These are phyloP conservation scores for Lathyrus sativus DNA, from an alignment of 306 rosid species.

Conservation along the genomic window DNA sequence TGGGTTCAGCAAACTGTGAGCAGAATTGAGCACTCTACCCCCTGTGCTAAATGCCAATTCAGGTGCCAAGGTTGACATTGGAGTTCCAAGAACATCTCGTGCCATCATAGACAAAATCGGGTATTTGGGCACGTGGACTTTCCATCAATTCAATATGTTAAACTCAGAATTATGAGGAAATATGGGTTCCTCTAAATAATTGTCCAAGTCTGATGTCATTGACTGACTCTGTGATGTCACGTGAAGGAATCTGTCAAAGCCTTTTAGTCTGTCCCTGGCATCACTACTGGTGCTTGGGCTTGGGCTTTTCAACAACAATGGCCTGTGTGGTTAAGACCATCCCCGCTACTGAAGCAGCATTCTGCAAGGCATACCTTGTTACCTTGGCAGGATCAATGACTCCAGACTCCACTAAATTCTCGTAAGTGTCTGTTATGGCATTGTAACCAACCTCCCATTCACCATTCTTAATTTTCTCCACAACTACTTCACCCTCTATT, in stretches of 20 bases:
- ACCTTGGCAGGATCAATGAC: too few relatives aligned
- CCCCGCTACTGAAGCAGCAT: too few relatives aligned
- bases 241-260: slow-evolving; percentile 90
- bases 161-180: slow-evolving; percentile 88
- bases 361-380: too few relatives aligned
- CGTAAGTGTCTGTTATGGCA: too few relatives aligned
- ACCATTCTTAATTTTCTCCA: too few relatives aligned
- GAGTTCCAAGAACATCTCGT: slow-evolving; percentile 90
- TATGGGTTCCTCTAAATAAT: slow-evolving; percentile 90
- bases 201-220: slow-evolving; percentile 75
- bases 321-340: too few relatives aligned
- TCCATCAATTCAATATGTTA: slow-evolving; percentile 92
- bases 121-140: slow-evolving; percentile 94
- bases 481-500: too few relatives aligned
- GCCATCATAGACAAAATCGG: slow-evolving; percentile 98
- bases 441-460: too few relatives aligned
- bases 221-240: slow-evolving; percentile 78
- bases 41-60: slow-evolving; percentile 65
- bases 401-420: too few relatives aligned
- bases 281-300: slow-evolving; percentile 67
- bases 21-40: slow-evolving; percentile 73
- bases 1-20: slow-evolving; percentile 61
- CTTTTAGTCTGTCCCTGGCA: slow-evolving; percentile 81
- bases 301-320: too few relatives aligned
- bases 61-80: slow-evolving; percentile 84